These are phyloP conservation scores for Leishmania gerbilli DNA, from an alignment of 208 protist species.

Conservation along the genomic window DNA sequence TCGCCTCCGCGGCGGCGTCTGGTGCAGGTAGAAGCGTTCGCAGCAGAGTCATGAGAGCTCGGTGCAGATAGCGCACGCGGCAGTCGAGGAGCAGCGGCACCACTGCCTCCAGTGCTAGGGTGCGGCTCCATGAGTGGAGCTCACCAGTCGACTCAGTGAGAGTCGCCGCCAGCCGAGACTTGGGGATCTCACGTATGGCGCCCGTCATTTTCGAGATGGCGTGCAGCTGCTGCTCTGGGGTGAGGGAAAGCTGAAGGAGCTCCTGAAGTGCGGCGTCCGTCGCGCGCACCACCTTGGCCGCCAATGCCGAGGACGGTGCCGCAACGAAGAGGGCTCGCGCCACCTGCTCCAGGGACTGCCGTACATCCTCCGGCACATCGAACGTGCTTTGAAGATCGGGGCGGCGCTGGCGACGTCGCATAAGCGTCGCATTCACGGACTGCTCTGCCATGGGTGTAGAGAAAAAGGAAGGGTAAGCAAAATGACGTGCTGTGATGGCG, in stretches of 20 bases:
- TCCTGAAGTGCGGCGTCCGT: constrained; percentile 46
- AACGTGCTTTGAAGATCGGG: constrained; percentile 45
- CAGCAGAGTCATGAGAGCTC: constrained; percentile 73
- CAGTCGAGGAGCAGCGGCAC: constrained; percentile 79
- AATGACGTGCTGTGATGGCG: constrained; percentile 10
- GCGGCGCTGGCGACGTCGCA: constrained; percentile 40
- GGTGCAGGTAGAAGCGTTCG: constrained; percentile 29
- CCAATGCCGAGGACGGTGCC: not conserved
- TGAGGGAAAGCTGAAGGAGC: constrained; percentile 42
- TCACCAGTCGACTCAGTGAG: constrained; percentile 9
- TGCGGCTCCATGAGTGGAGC: constrained; percentile 16
- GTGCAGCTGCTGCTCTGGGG: constrained; percentile 72
- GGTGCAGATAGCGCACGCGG: constrained; percentile 83
- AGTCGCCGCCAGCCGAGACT: constrained; percentile 8
- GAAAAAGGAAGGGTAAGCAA: constrained; percentile 5
- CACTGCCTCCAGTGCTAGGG: constrained; percentile 51
- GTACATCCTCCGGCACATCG: constrained; percentile 32
- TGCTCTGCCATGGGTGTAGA: constrained; percentile 6
- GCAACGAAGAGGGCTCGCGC: constrained; percentile 4
- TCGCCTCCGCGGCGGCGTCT: constrained; percentile 7
- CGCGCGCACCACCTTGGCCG: constrained; percentile 30
- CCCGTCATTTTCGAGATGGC: constrained; percentile 69
- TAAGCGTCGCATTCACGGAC: constrained; percentile 27
- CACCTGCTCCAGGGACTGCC: constrained; percentile 20
- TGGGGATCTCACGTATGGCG: constrained; percentile 42